phyloP scores from a whole-genome alignment of 257 asterid genomes.

The Solanum pennellii region DNA sequence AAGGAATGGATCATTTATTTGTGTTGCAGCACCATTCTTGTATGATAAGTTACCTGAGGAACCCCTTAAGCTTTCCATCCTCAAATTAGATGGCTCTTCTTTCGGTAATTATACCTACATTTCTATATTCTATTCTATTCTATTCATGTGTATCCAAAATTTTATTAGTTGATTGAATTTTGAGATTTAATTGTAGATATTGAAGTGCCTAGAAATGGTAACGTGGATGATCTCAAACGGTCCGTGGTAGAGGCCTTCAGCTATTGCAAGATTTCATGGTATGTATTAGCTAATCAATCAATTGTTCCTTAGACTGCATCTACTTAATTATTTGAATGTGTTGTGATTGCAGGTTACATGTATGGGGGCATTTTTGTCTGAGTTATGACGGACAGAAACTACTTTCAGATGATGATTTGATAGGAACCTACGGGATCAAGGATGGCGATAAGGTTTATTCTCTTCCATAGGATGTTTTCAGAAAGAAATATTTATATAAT shows the following conservation, averaged over 20 bases:
- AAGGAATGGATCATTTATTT: background rate
- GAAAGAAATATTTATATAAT: no score
- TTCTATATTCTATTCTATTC: background rate
- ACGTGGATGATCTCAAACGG: conserved; percentile 6
- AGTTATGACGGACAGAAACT: conserved; percentile 7
- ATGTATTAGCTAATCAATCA: background rate
- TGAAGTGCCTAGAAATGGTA: conserved; percentile 3
- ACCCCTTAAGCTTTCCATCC: conserved; percentile 9
- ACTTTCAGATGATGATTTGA: background rate
- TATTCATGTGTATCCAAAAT: background rate
- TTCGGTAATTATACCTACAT: background rate
- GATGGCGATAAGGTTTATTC: conserved; percentile 12
- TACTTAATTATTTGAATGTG: background rate
- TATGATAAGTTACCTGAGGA: background rate
- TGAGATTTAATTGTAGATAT: background rate
- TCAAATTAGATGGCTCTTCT: conserved; percentile 4
- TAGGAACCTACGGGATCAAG: conserved; percentile 6
- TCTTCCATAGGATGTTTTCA: background rate
- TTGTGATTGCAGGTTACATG: conserved; percentile 7
- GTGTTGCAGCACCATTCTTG: conserved; percentile 1
- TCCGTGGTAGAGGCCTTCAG: conserved; percentile 9
- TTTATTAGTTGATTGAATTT: background rate
- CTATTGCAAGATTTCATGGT: conserved; percentile 12
- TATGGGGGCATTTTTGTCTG: conserved; percentile 16
- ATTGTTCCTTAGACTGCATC: background rate